Conservation (phyloP, 805 yeast species). For the Komagataella pastoris region DNA sequence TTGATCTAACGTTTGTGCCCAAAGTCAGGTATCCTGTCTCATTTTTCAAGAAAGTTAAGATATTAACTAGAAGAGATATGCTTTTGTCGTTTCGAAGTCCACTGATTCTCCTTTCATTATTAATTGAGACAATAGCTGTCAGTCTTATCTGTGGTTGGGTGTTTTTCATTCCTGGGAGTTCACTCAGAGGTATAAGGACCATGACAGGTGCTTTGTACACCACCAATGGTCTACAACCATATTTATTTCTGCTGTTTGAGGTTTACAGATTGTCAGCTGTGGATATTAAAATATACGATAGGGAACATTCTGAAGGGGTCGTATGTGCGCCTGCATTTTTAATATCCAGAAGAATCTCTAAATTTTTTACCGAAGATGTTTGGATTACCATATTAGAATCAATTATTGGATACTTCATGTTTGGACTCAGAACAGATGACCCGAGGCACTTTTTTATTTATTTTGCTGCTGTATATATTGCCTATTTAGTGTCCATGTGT, state of each 20-base stretch:
- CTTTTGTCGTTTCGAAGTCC: slow-evolving; percentile 36
- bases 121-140: slow-evolving; percentile 30
- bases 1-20: neutral
- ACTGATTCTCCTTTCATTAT: slow-evolving; percentile 28
- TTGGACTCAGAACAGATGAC: slow-evolving; percentile 42
- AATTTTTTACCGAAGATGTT: slow-evolving; percentile 56
- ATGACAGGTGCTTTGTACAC: slow-evolving; percentile 37
- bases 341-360: slow-evolving; percentile 50
- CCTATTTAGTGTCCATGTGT: slow-evolving; percentile 41
- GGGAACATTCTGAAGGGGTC: slow-evolving; percentile 62
- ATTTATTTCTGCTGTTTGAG: slow-evolving; percentile 42
- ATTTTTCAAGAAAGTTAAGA: slow-evolving; percentile 27
- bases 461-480: slow-evolving; percentile 44
- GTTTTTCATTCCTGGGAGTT: slow-evolving; percentile 47
- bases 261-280: slow-evolving; percentile 39
- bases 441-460: slow-evolving; percentile 45
- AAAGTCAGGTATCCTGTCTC: slow-evolving; percentile 5
- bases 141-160: slow-evolving; percentile 69
- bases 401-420: slow-evolving; percentile 60
- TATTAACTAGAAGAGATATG: slow-evolving; percentile 31
- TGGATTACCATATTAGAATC: slow-evolving; percentile 48
- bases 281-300: slow-evolving; percentile 41
- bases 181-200: slow-evolving; percentile 55
- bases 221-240: slow-evolving; percentile 39
- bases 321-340: slow-evolving; percentile 58